Percentiles rank a stretch among this genome's conserved stretches.
phyloP scores from a whole-genome alignment of 2,329 filamentous ascomycete species.

The Neodidymelliopsis sp. region DNA sequence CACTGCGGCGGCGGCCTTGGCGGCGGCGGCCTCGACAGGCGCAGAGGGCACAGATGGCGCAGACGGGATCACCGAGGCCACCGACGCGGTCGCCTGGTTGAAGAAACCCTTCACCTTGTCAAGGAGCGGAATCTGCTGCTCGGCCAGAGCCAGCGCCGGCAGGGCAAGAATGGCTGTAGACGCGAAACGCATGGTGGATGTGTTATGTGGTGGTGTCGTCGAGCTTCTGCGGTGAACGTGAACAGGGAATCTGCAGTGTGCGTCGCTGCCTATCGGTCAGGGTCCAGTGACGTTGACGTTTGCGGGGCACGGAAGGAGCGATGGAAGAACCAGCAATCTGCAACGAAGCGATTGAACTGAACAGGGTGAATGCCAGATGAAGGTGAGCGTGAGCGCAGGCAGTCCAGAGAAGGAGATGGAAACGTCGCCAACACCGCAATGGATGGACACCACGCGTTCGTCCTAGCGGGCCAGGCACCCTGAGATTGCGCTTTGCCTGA shows the following conservation, averaged over 20 bases:
- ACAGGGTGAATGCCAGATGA: constrained; percentile 5
- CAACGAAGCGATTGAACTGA: constrained; percentile 6
- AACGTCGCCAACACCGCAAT: constrained; percentile 25
- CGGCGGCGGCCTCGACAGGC: constrained; percentile 56
- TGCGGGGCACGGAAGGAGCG: constrained; percentile 27
- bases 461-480: constrained; percentile 18
- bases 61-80: constrained; percentile 60
- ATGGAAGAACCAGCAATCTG: constrained; percentile 19
- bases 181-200: constrained; percentile 60
- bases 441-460: constrained; percentile 21
- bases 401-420: constrained; percentile 12
- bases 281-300: constrained; percentile 31
- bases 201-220: constrained; percentile 11
- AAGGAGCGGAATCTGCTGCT: constrained; percentile 68
- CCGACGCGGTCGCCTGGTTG: constrained; percentile 62
- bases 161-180: constrained; percentile 60
- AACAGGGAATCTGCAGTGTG: constrained; percentile 6
- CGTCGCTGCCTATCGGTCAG: constrained; percentile 24
- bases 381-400: constrained; percentile 1
- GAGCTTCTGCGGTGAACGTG: neutral
- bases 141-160: constrained; percentile 59
- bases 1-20: constrained; percentile 60
- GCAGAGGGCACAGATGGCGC: constrained; percentile 35
- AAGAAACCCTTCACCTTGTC: constrained; percentile 65
- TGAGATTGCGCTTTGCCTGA: constrained; percentile 21